A percentile compares a stretch with the other conserved stretches of the same genome.
Conservation (phyloP, 257 asterid genomes). For the Leonotis leonurus region DNA sequence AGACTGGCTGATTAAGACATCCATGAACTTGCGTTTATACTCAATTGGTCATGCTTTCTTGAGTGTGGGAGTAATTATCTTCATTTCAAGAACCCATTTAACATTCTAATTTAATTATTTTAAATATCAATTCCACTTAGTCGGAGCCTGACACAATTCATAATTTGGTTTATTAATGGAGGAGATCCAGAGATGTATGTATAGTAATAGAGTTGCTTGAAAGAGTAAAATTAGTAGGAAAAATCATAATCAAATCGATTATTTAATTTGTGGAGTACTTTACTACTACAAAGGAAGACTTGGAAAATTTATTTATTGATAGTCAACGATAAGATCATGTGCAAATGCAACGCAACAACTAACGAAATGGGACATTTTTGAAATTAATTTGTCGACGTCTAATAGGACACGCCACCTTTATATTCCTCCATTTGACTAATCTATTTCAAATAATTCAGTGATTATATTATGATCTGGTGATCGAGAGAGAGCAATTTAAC, state of each 20-base stretch:
- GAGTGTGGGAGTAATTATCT: conserved; percentile 21
- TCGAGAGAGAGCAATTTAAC: too few relatives aligned
- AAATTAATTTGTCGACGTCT: neutral
- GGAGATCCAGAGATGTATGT: too few relatives aligned
- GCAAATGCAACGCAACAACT: neutral
- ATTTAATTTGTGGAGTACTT: too few relatives aligned
- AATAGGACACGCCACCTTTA: neutral
- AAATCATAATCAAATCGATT: neutral
- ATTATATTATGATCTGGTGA: too few relatives aligned
- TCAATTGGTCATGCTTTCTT: neutral
- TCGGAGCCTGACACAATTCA: neutral
- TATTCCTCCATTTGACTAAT: neutral
- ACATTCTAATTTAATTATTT: neutral
- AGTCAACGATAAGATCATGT: conserved; percentile 12
- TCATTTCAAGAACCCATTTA: neutral
- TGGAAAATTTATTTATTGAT: neutral
- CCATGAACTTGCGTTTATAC: conserved; percentile 11
- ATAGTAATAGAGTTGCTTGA: neutral
- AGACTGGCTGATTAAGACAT: neutral
- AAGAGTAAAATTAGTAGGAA: conserved; percentile 11
- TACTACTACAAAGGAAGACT: conserved; percentile 3
- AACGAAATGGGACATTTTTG: neutral
- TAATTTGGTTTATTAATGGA: too few relatives aligned
- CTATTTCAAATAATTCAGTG: neutral
- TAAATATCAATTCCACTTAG: neutral